Conservation (phyloP, 2,329 filamentous ascomycete genomes). For the Orbilia brochopaga region DNA sequence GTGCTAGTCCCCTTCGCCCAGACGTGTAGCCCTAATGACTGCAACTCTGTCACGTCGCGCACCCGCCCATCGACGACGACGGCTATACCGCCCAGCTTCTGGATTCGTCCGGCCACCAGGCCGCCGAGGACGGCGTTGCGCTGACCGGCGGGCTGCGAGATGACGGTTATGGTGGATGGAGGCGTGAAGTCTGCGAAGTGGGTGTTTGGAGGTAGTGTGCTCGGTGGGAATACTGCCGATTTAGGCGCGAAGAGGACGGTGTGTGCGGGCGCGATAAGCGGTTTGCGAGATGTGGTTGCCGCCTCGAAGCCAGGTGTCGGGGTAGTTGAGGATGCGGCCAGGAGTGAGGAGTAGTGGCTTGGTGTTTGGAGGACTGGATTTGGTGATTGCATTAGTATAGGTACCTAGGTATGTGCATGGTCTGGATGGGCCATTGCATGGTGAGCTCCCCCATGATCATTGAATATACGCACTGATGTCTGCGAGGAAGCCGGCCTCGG, state of each 20-base stretch:
- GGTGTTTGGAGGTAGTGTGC: slow-evolving; percentile 60
- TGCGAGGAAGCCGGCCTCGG: slow-evolving; percentile 70
- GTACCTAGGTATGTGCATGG: no score
- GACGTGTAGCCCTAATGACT: slow-evolving; percentile 66
- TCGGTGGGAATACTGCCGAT: slow-evolving; percentile 57
- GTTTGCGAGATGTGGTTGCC: slow-evolving; percentile 53
- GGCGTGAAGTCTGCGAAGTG: slow-evolving; percentile 73
- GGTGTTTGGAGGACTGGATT: slow-evolving; percentile 52
- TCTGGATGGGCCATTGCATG: no score
- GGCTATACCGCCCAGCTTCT: slow-evolving; percentile 66
- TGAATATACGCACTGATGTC: slow-evolving; percentile 68
- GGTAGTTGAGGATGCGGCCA: slow-evolving; percentile 50
- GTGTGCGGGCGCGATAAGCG: slow-evolving; percentile 64
- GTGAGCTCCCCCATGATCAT: no score
- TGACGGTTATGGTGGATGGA: slow-evolving; percentile 68
- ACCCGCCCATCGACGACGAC: slow-evolving; percentile 73
- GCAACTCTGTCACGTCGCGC: slow-evolving; percentile 66
- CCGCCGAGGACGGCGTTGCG: slow-evolving; percentile 76
- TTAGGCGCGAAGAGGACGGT: slow-evolving; percentile 71
- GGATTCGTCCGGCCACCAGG: slow-evolving; percentile 75
- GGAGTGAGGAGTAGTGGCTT: slow-evolving; percentile 33
- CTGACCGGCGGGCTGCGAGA: slow-evolving; percentile 70
- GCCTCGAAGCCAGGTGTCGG: no score
- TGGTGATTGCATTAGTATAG: no score
- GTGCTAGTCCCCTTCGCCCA: slow-evolving; percentile 67